Conservation (phyloP, 2,329 filamentous ascomycete species). For the Monosporascus ibericus region DNA sequence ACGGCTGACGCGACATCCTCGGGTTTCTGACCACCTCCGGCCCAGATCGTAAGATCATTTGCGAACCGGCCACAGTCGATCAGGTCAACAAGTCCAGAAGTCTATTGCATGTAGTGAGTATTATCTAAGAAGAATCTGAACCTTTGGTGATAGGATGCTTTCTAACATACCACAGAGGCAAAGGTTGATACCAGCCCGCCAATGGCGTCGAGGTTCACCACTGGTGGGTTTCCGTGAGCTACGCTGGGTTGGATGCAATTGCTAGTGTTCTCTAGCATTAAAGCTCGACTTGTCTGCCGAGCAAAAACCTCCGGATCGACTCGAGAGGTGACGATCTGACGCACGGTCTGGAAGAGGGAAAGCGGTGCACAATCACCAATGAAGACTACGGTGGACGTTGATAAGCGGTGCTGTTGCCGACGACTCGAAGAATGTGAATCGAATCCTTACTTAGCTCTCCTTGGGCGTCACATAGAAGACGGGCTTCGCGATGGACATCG, state of each 20-base stretch:
- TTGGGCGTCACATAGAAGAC: constrained; percentile 44
- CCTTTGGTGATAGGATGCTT: neutral
- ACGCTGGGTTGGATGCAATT: constrained; percentile 16
- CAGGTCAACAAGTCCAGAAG: constrained; percentile 41
- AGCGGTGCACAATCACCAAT: constrained; percentile 51
- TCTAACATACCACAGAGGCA: constrained; percentile 18
- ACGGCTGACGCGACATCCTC: constrained; percentile 36
- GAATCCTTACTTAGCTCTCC: constrained; percentile 38
- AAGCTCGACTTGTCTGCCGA: constrained; percentile 43
- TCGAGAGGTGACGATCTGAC: constrained; percentile 43
- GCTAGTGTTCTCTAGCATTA: constrained; percentile 41
- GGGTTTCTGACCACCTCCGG: constrained; percentile 23
- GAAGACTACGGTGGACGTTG: constrained; percentile 29
- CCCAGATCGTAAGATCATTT: constrained; percentile 38
- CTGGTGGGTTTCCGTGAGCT: constrained; percentile 12
- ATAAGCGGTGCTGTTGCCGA: neutral
- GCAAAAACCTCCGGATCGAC: constrained; percentile 46
- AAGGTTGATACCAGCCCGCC: constrained; percentile 15
- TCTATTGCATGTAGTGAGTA: constrained; percentile 15
- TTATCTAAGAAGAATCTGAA: no score
- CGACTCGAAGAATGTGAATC: no score
- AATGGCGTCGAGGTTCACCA: constrained; percentile 10
- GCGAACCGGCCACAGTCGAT: constrained; percentile 36
- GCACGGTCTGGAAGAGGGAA: constrained; percentile 49
- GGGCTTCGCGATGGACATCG: constrained; percentile 47